These are phyloP conservation scores for Cicer pinnatifidum DNA, from an alignment of 306 rosid genomes.

Conservation along the genomic window DNA sequence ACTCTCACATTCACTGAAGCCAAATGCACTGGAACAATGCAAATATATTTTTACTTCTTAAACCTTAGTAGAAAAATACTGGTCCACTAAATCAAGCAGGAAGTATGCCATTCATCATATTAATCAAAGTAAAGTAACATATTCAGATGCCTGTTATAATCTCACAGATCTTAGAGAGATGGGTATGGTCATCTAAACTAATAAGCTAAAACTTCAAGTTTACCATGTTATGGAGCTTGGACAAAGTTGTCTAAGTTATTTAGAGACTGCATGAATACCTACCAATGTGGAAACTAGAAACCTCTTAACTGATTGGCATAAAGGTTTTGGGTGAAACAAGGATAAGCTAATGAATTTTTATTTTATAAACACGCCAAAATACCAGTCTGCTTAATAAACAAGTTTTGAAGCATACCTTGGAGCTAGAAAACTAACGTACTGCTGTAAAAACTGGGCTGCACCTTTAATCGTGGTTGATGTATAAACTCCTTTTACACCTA, in stretches of 20 bases:
- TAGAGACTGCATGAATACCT: not conserved
- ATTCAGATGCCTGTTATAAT: slow-evolving; percentile 4
- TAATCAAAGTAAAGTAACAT: not conserved
- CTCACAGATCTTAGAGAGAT: slow-evolving; percentile 14
- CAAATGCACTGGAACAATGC: slow-evolving; percentile 20
- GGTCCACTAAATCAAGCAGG: not conserved
- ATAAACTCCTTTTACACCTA: slow-evolving; percentile 84
- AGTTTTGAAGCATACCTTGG: slow-evolving; percentile 60
- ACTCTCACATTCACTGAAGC: not conserved
- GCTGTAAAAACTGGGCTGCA: slow-evolving; percentile 66
- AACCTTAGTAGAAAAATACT: not conserved
- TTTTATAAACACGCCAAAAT: not conserved
- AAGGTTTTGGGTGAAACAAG: not conserved
- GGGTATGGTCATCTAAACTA: not conserved
- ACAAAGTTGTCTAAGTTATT: slow-evolving; percentile 5
- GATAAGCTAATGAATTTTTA: not conserved
- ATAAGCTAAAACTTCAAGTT: not conserved
- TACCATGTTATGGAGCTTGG: not conserved
- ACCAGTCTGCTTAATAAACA: not conserved
- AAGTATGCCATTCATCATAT: slow-evolving; percentile 14
- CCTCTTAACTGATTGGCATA: slow-evolving; percentile 1
- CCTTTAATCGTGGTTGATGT: slow-evolving; percentile 75
- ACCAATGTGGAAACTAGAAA: slow-evolving; percentile 4
- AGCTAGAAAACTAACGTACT: slow-evolving; percentile 57
- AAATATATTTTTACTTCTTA: slow-evolving; percentile 14